Conservation (phyloP, 176 grass and related monocot genomes). For the Aegilops longissima region DNA sequence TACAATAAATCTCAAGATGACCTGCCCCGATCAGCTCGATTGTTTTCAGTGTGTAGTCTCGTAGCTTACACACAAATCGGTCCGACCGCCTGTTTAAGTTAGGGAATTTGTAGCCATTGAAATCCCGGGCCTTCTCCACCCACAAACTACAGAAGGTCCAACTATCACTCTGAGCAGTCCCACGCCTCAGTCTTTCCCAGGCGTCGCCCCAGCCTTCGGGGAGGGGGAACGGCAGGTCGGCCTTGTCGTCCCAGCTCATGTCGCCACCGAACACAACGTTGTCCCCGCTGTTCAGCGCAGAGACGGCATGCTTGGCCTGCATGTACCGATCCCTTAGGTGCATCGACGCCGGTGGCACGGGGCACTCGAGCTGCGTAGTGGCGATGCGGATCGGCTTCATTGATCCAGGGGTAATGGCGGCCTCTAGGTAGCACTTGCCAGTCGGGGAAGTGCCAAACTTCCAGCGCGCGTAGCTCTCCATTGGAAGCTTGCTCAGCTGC, state of each 20-base stretch:
- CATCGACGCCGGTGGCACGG: neutral
- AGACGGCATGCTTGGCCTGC: conserved; percentile 5
- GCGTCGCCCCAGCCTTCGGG: neutral
- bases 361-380: neutral
- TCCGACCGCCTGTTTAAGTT: neutral
- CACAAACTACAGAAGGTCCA: neutral
- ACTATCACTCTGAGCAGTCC: too few species aligned
- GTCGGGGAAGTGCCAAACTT: neutral
- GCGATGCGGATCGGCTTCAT: conserved; percentile 6
- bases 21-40: neutral
- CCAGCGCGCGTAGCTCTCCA: neutral
- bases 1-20: too few species aligned
- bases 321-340: neutral
- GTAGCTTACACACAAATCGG: conserved; percentile 26
- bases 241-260: conserved; percentile 4
- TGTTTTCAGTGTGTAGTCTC: conserved; percentile 13
- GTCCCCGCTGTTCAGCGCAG: neutral
- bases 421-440: neutral
- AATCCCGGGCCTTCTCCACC: neutral
- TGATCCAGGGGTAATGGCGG: neutral
- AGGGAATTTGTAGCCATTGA: neutral
- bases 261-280: conserved; percentile 30
- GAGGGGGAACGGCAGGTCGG: conserved; percentile 23
- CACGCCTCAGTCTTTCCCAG: neutral
- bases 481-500: neutral